These are phyloP conservation scores for Aspergillus pseudoviridinutans DNA, from an alignment of 2,329 filamentous ascomycete genomes.

Conservation along the genomic window DNA sequence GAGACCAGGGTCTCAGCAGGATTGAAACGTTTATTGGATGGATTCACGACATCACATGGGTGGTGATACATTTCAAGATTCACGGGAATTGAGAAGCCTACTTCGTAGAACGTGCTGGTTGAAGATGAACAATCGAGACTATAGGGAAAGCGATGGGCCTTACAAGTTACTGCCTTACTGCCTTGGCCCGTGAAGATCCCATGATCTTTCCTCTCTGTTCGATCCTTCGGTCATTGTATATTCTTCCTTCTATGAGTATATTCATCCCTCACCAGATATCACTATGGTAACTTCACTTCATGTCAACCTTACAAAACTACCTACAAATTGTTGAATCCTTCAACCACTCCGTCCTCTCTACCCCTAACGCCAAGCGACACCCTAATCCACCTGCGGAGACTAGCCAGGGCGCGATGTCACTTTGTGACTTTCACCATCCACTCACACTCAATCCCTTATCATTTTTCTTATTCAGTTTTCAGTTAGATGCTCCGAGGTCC, in stretches of 20 bases:
- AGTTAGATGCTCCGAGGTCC: not conserved
- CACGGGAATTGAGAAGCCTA: not conserved
- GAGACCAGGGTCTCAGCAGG: not conserved
- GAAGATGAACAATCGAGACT: not conserved
- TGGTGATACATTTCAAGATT: not conserved
- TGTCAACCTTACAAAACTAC: not conserved
- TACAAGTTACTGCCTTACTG: not conserved
- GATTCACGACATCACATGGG: not conserved
- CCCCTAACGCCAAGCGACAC: not conserved
- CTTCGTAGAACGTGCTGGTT: not conserved
- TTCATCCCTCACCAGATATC: not conserved
- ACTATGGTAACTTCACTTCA: not conserved
- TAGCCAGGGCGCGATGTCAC: constrained; percentile 4
- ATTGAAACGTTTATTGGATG: not conserved
- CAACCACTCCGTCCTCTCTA: not conserved
- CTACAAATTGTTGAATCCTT: not conserved
- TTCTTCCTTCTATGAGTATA: not conserved
- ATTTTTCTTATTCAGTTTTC: not conserved
- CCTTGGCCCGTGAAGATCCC: not conserved
- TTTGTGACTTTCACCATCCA: constrained; percentile 2
- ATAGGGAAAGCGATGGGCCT: not conserved
- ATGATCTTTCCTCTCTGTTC: not conserved
- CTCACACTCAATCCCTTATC: not conserved
- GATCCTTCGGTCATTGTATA: not conserved
- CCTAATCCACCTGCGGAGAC: not conserved